A percentile compares a stretch with the other conserved stretches of the same genome.
Conservation (phyloP, 352 stramenopile species). For the Pythium utonaiense region DNA sequence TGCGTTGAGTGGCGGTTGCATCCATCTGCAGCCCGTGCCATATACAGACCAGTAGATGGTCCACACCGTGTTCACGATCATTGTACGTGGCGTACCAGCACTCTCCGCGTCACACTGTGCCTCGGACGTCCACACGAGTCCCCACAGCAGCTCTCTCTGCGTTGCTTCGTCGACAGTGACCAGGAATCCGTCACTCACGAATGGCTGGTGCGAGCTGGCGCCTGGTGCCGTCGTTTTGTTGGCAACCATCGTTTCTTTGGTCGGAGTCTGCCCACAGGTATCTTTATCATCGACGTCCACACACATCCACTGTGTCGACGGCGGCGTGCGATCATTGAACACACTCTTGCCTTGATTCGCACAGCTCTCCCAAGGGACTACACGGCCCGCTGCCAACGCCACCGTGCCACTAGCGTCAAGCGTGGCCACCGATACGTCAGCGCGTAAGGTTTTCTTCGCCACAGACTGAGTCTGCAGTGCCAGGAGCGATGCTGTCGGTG, state of each 20-base stretch:
- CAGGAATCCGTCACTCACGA: slow-evolving; percentile 12
- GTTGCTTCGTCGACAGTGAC: slow-evolving; percentile 4
- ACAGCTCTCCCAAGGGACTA: too few relatives aligned
- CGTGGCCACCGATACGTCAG: too few relatives aligned
- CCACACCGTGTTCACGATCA: slow-evolving; percentile 10
- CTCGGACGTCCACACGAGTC: slow-evolving; percentile 9
- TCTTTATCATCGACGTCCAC: not conserved
- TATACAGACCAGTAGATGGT: slow-evolving; percentile 2
- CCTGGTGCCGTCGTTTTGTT: not conserved
- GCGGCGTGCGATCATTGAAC: not conserved
- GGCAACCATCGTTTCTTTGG: not conserved
- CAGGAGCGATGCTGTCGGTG: too few relatives aligned
- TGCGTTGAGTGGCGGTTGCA: not conserved
- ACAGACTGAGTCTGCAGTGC: too few relatives aligned
- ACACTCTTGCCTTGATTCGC: not conserved
- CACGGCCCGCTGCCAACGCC: too few relatives aligned
- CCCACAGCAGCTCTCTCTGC: slow-evolving; percentile 11
- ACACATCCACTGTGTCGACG: slow-evolving; percentile 13
- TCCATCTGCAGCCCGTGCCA: too few relatives aligned
- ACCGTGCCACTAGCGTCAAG: too few relatives aligned
- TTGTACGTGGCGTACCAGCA: slow-evolving; percentile 4
- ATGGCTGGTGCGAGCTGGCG: not conserved
- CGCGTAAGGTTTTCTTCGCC: too few relatives aligned
- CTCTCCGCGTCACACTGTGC: slow-evolving; percentile 3
- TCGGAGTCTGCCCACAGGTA: not conserved